Conservation (phyloP, 2,329 filamentous ascomycete genomes). For the Helotiales sp. region DNA sequence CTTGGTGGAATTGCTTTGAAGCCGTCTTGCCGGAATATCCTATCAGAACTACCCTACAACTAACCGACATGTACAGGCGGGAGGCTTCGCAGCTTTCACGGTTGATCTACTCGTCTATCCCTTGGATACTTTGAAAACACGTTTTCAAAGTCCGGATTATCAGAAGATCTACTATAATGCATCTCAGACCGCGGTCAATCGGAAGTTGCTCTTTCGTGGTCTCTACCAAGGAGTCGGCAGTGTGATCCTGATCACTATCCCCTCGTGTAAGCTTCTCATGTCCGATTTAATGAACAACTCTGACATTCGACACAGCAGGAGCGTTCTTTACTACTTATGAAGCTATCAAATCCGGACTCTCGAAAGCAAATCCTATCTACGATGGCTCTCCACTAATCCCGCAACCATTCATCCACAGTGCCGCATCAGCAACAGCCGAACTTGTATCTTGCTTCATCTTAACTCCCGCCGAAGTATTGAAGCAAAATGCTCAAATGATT, state of each 20-base stretch:
- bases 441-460: conserved; percentile 83
- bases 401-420: conserved; percentile 68
- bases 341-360: conserved; percentile 65
- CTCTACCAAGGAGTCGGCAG: conserved; percentile 87
- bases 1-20: neutral
- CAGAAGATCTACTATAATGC: conserved; percentile 62
- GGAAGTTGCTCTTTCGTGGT: conserved; percentile 63
- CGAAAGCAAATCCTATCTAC: conserved; percentile 46
- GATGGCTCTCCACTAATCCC: conserved; percentile 62
- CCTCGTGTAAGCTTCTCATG: conserved; percentile 61
- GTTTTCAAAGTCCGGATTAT: conserved; percentile 78
- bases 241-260: conserved; percentile 82
- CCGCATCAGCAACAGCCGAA: conserved; percentile 75
- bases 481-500: conserved; percentile 91
- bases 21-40: neutral
- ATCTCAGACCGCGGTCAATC: conserved; percentile 52
- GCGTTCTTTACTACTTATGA: conserved; percentile 93
- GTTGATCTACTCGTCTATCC: conserved; percentile 59
- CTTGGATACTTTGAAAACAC: conserved; percentile 86
- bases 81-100: conserved; percentile 78
- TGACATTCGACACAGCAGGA: conserved; percentile 58
- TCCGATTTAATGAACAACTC: neutral
- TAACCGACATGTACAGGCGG: conserved; percentile 56
- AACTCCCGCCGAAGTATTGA: conserved; percentile 86
- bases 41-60: neutral